phyloP scores from a whole-genome alignment of 2,329 filamentous ascomycete genomes.

The Fusarium oxysporum region DNA sequence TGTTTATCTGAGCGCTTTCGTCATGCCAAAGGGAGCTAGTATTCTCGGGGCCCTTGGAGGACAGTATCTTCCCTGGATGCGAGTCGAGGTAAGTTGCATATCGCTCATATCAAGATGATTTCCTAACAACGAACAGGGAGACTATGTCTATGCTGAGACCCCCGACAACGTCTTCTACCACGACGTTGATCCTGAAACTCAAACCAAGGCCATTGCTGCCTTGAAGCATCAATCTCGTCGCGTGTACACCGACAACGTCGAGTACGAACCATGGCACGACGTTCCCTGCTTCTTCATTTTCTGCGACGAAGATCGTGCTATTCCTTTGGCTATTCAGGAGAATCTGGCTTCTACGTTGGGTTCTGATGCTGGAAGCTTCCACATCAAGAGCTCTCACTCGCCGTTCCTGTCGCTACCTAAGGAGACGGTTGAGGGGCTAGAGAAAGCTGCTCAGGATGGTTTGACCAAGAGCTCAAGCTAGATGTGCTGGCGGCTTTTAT shows the following conservation, averaged over 20 bases:
- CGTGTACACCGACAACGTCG: not conserved
- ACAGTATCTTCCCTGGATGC: conserved; percentile 21
- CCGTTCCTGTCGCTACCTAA: conserved; percentile 10
- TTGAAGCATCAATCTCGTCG: conserved; percentile 17
- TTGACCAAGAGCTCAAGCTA: not conserved
- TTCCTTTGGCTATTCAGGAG: conserved; percentile 7
- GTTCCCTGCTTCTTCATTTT: conserved; percentile 1
- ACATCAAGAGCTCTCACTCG: conserved; percentile 3
- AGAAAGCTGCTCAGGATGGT: conserved; percentile 7
- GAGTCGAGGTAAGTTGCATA: not conserved
- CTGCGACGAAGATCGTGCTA: conserved; percentile 9
- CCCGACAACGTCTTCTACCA: conserved; percentile 14
- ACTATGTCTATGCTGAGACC: conserved; percentile 10
- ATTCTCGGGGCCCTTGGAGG: not conserved
- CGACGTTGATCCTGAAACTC: not conserved
- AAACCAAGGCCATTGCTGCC: not conserved
- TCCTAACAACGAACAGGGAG: not conserved
- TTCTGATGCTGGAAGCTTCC: not conserved
- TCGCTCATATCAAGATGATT: rapidly evolving
- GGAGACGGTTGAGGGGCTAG: not conserved
- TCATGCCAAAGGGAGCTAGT: not conserved
- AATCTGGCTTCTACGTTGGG: conserved; percentile 4
- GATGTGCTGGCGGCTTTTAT: rapidly evolving
- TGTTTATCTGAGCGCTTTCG: conserved; percentile 8
- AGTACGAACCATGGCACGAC: conserved; percentile 17